Base-by-base conservation (phyloP, 208 protist species). In the Wallacemonas rigidus region DNA sequence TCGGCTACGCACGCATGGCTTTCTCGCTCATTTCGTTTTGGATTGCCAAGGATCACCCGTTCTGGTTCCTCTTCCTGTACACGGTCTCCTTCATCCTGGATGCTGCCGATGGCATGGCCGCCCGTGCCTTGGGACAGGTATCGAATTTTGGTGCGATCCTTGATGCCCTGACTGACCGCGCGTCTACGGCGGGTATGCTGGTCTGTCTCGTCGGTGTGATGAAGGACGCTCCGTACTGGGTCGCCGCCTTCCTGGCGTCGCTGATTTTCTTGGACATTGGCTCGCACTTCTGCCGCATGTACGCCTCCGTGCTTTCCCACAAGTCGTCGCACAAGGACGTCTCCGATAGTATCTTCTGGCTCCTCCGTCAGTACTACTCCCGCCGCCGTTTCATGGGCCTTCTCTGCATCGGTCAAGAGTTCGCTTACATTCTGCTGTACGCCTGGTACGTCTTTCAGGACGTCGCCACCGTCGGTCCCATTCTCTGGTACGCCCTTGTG, bases 211-310 rank as follows among this genome's bases (percentile, higher is more conserved):
- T 82, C 43, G 83, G 90, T 43, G 88, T 97, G 1, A 51, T 90
- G 71, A 58, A 72, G 44, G 57, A 54, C 26, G 68, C 45, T 3
- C 85, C 86, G 15, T 84, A 90, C 74, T 82, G 69, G 36, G 79
- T 87, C 58, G 82, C 82, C 8, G 79, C 91, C 38, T 51, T 86
- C 2, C 77, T 91, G 40, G 79, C 90, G 11, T 80, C 70, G 17
- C 83, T 98, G 36, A 62, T 95, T 38, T 94, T 93, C 54, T 80
- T 98, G 9, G 97, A 98, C 74, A 85, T 98, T 44, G 81, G 83
- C 35, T 97, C 93, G 12, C 97, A 98, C 80, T 98, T 96, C 74
- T 92, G 91, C 74, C 87, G 93, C 60, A 98, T 98, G 92, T 98
- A 98, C 80, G 83, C 88, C 1, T 84, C 83, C 1, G 57, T 97